Base-by-base conservation (phyloP, 768 basidiomycete genomes). In the Floccularia luteovirens region DNA sequence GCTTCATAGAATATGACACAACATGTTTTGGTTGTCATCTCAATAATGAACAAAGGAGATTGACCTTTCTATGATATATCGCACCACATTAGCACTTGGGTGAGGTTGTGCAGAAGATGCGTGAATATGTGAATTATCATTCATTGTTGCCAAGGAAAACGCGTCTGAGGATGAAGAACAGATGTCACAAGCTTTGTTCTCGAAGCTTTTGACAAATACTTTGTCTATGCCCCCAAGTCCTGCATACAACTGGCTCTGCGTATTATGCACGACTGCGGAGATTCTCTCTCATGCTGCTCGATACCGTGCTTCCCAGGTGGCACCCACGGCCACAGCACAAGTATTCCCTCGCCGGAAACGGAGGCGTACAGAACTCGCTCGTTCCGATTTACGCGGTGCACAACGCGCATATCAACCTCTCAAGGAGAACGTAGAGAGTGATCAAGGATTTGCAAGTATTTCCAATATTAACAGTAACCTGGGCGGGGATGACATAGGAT, bases 171-270 rank as follows among this genome's bases (percentile, higher is more conserved):
- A n/a, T n/a, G n/a, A n/a, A n/a, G n/a, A n/a, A n/a, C n/a, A n/a
- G n/a, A n/a, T n/a, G n/a, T n/a, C n/a, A n/a, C n/a, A n/a, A n/a
- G n/a, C n/a, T n/a, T n/a, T n/a, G n/a, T n/a, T n/a, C n/a, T n/a
- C n/a, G n/a, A n/a, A n/a, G n/a, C n/a, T n/a, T 7, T 37, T 8
- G 20, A 7, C 17, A 12, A 23, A 8, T 34, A 34, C 10, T 11
- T 34, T 11, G 8, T 34, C 17, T 17, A 84, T 86, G 82, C 79
- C 82, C 49, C 79, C 82, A 36, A 71, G 81, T 34, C 72, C 79
- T 24, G 71, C 70, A 10, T 86, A 73, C 62, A 82, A 80, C 66
- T 82, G 79, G 76, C 55, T 83, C 41, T 82, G 80, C 51, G 82
- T 84, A 22, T 62, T 74, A 34, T 71, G 75, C 43, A 74, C 80